Conservation (phyloP, 176 grass and related monocot genomes). For the Zizania latifolia region DNA sequence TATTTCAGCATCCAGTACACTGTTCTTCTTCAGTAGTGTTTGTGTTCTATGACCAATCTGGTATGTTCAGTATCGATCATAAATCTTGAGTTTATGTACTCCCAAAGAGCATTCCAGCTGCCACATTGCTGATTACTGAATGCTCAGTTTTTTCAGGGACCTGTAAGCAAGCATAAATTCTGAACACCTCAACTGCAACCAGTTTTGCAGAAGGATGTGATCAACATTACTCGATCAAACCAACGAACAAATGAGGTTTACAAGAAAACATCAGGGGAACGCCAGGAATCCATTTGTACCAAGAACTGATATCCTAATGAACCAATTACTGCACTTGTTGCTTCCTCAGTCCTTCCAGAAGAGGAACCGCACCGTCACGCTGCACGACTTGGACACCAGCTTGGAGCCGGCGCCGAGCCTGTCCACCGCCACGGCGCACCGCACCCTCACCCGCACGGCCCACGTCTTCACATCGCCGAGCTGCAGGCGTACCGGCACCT, state of each 20-base stretch:
- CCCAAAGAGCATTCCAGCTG: not conserved
- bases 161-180: not conserved
- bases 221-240: slow-evolving; percentile 18
- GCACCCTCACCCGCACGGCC: slow-evolving; percentile 41
- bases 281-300: not conserved
- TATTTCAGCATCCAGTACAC: not conserved
- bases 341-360: slow-evolving; percentile 28
- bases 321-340: not conserved
- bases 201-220: not conserved
- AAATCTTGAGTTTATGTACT: not conserved
- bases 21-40: not conserved
- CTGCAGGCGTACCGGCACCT: slow-evolving; percentile 55
- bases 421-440: slow-evolving; percentile 48
- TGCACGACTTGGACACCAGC: slow-evolving; percentile 50
- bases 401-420: slow-evolving; percentile 39
- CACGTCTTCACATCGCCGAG: slow-evolving; percentile 48
- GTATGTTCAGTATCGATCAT: not conserved
- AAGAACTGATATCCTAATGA: not conserved
- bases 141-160: not conserved
- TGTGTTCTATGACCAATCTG: not conserved
- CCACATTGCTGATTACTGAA: not conserved
- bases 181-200: not conserved
- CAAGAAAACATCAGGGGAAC: not conserved
- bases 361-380: slow-evolving; percentile 17
- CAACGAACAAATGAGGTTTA: not conserved